phyloP scores from a whole-genome alignment of 192 early-diverging fungal species.

The Linnemannia hyalina region DNA sequence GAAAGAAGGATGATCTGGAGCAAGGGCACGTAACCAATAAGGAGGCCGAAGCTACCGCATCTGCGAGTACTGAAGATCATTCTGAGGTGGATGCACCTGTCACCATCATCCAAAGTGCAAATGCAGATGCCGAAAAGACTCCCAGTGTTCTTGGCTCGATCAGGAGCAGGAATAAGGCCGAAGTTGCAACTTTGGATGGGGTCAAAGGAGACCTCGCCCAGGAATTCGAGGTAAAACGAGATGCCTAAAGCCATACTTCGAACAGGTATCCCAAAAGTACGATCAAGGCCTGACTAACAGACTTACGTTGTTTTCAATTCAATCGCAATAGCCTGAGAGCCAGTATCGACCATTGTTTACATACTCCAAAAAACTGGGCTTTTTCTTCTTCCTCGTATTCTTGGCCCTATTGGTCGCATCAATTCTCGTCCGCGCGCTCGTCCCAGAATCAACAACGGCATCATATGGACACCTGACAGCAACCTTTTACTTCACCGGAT shows the following conservation, averaged over 20 bases:
- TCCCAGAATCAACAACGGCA: constrained; percentile 25
- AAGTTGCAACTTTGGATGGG: neutral
- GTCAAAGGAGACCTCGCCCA: neutral
- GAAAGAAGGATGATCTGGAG: constrained; percentile 16
- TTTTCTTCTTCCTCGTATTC: constrained; percentile 60
- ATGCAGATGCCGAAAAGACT: neutral
- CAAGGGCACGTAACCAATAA: constrained; percentile 3
- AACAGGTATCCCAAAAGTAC: neutral
- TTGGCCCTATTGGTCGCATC: constrained; percentile 63
- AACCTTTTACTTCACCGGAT: constrained; percentile 71
- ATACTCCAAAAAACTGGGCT: constrained; percentile 53
- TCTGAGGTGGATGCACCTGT: neutral
- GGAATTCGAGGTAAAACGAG: neutral
- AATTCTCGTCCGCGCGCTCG: constrained; percentile 53
- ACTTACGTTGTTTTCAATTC: neutral
- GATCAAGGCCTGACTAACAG: neutral
- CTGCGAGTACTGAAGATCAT: neutral
- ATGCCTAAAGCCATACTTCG: neutral
- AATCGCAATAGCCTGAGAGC: neutral
- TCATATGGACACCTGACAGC: constrained; percentile 45
- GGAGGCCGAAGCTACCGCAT: neutral
- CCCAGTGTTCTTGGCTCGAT: constrained; percentile 9
- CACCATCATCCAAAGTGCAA: neutral
- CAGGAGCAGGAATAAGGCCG: constrained; percentile 24
- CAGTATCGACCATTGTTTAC: constrained; percentile 14